A percentile compares a stretch with the other conserved stretches of the same genome.
Conservation (phyloP, 225 moss, liverwort and hornwort genomes). For the Marchantia polymorpha region DNA sequence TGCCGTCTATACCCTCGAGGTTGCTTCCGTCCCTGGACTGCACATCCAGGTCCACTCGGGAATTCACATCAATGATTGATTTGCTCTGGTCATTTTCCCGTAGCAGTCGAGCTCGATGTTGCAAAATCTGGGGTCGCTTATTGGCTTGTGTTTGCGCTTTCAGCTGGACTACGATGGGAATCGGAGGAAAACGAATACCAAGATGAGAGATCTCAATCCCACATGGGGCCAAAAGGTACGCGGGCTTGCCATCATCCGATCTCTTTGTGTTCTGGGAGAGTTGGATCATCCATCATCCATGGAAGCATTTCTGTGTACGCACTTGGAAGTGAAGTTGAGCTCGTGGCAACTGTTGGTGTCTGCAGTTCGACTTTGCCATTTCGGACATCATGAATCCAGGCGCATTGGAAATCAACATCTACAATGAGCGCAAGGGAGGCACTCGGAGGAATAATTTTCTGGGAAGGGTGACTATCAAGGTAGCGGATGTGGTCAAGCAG, state of each 20-base stretch:
- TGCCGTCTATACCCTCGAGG: background rate
- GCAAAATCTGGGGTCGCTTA: background rate
- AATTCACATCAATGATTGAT: background rate
- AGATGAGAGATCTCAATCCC: constrained; percentile 59
- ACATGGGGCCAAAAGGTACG: constrained; percentile 75
- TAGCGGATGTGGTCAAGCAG: constrained; percentile 50
- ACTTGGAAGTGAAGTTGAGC: background rate
- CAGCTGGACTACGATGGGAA: constrained; percentile 84
- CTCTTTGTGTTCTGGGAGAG: background rate
- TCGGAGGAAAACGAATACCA: constrained; percentile 69
- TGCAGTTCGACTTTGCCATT: constrained; percentile 78
- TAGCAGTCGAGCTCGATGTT: background rate
- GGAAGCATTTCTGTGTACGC: background rate
- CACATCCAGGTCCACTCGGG: background rate
- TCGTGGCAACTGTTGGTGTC: background rate
- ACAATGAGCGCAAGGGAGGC: constrained; percentile 73
- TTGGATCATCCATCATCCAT: background rate
- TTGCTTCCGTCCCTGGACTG: background rate
- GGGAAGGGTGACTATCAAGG: constrained; percentile 59
- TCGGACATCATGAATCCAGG: constrained; percentile 47
- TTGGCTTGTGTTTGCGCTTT: constrained; percentile 2
- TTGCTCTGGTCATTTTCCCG: background rate
- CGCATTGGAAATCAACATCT: constrained; percentile 67
- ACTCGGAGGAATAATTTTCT: constrained; percentile 70
- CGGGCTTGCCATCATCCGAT: background rate